Base-by-base conservation (phyloP, 2,329 filamentous ascomycete species). In the Neofusicoccum parvum region DNA sequence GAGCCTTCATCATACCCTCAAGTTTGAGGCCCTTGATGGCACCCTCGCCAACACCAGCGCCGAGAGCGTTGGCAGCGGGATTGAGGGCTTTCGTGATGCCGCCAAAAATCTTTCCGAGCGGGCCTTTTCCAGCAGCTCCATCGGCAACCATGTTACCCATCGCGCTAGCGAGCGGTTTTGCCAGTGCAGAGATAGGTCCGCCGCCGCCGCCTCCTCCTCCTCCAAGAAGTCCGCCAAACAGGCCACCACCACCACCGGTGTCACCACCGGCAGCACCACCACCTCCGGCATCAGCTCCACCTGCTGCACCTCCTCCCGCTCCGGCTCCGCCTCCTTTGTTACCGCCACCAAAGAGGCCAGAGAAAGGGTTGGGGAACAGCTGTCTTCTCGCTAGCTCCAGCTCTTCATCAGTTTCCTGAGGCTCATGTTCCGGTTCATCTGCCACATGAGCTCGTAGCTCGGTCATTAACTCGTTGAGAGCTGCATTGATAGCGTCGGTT, bases 211-310 rank as follows among this genome's bases (percentile, higher is more conserved):
- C 51, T 2, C 39, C 51, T 2, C 39, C 51, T 5, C 17, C 23
- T 23, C 54, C 54, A 32, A 59, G 39, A 3, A 59, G 54, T 23
- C 54, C 54, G 27, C 53, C 23, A 10, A 46, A 46, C 1, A 59
- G 11, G 7, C 41, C 41, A 23, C 54, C 23, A 23, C 20, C 20
- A 20, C 23, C 23, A 23, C 23, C 23, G 23, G 23, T 23, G 7
- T 27, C 41, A 23, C 54, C 41, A 5, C 39, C 23, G 1, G 39
- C 41, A 3, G 15, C 23, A 12, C 27, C 41, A 7, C 27, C 39
- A 34, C 79, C 10, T 81, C 81, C 1, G 82, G 82, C 2, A 77
- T 85, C 17, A 78, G 83, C 5, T 79, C 80, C 7, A 72, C 83
- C 5, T 84, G 23, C 41, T n/a, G 27, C 10, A 4, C 15, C 41